Evolutionary conservation across 2,329 filamentous ascomycete species (phyloP), one percentile per base, ranked within the genome.

Genomic region (Exophiala sp.): DNA sequence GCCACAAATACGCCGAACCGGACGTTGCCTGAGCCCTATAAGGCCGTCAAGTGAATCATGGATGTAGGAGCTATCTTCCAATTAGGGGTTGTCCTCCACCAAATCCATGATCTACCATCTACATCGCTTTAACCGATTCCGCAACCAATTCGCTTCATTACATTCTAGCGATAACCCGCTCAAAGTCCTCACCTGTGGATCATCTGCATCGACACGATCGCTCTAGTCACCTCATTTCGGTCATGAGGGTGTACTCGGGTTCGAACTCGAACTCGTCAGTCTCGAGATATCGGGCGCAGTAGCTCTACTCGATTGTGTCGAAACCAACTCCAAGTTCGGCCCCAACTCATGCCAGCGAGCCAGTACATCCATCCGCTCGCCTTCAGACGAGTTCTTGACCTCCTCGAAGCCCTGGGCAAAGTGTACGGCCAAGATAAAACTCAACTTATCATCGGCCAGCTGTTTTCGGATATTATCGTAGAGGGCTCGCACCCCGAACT

Each of bases 401-500:
- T 65, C 60, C 34, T 66, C 65, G 36, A 63, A 65, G 3, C 65
- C 64, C 36, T 63, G 49, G 34, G 60, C 51, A 53, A 65, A 66
- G 38, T 63, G 55, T 5, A 60, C 58, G 9, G 65, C 65, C 12
- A 67, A 59, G 35, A 66, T 66, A 47, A 63, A 67, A 50, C 62
- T 65, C 32, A 66, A 18, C 1, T 62, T 65, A 38, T 59, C 63
- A 14, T 52, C 47, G 21, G 59, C 62, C 48, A 65, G 45, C 2
- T 42, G 47, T 50, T 63, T 62, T 42, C 55, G 62, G 38, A 66
- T 60, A 6, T 52, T 38, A 9, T 66, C 53, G 52, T 65, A 65
- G 3, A 64, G 33, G 3, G 54, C 61, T n/a, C 63, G 58, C 4
- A 65, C 16, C 5, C 63, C 61, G 45, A 61, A 65, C 8, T 42